phyloP scores from a whole-genome alignment of 225 moss, liverwort and hornwort species.

The Thuidium tamariscinum region DNA sequence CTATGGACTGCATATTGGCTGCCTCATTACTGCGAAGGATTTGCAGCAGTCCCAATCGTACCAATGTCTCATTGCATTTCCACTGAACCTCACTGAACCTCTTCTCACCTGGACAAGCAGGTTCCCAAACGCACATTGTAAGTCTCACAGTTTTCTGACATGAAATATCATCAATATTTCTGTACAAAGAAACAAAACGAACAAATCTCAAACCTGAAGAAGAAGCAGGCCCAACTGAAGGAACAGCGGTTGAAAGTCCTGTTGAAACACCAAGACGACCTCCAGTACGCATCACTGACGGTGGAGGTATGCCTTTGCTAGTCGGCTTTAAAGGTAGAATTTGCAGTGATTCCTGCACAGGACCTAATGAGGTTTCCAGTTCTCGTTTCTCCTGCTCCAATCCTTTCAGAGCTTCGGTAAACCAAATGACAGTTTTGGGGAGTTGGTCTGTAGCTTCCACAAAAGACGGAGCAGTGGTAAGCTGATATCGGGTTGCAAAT shows the following conservation, averaged over 20 bases:
- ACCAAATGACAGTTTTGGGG: slow-evolving; percentile 61
- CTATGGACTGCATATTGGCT: slow-evolving; percentile 46
- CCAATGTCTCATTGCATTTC: slow-evolving; percentile 56
- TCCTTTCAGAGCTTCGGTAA: slow-evolving; percentile 35
- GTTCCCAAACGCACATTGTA: neutral
- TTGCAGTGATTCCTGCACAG: slow-evolving; percentile 29
- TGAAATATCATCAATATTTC: neutral
- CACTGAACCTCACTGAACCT: slow-evolving; percentile 48
- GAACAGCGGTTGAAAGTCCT: slow-evolving; percentile 2
- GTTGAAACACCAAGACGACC: slow-evolving; percentile 59
- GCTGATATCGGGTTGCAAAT: slow-evolving; percentile 52
- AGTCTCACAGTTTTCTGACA: neutral
- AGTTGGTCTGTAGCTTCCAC: slow-evolving; percentile 40
- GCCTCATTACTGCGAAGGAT: slow-evolving; percentile 54
- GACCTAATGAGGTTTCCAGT: slow-evolving; percentile 55
- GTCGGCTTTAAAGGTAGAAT: neutral
- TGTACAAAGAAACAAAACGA: neutral
- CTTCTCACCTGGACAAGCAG: slow-evolving; percentile 33
- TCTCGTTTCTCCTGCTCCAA: slow-evolving; percentile 54
- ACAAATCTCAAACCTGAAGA: slow-evolving; percentile 8
- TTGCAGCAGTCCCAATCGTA: slow-evolving; percentile 63
- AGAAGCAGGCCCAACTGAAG: slow-evolving; percentile 9
- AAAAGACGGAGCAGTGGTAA: slow-evolving; percentile 16
- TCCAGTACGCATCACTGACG: slow-evolving; percentile 89
- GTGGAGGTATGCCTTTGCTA: slow-evolving; percentile 43